Evolutionary conservation across 106 monocot species (phyloP), one percentile per base, ranked within the genome.

Genomic region (Chionographis japonica): DNA sequence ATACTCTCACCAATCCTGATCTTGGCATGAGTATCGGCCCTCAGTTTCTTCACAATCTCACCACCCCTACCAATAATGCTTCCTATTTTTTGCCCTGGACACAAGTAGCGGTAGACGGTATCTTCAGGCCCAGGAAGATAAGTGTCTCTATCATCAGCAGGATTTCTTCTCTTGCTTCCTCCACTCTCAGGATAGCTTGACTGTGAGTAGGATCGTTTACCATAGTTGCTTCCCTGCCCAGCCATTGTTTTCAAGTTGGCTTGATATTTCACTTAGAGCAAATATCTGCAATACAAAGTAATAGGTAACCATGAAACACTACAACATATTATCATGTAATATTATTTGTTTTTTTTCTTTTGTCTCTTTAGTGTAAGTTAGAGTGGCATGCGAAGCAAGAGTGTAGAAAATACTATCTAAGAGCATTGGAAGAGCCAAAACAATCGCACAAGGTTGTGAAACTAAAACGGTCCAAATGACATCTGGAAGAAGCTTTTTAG

Each of bases 41-140:
- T 89, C 61, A 97, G 66, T 65, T 97, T 89, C 66, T 97, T 97
- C 56, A 91, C 97, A 52, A 97, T 97, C 38, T 97, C 97, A 54
- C 97, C 97, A 63, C 97, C 97, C 50, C 92, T 89, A 5, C 97
- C 97, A 58, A 97, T 86, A 53, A 97, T 92, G 38, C 86, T 89
- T 55, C 97, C 97, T 62, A 97, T 92, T 72, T 92, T 92, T 60
- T 61, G 77, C 8, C 73, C 81, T 4, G 82, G 84, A 49, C 97
- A 97, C 42, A 97, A 73, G 68, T 87, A 97, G 51, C 97, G 81
- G 20, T 87, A 97, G 4, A 97, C 97, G 63, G 84, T 87, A 73
- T 97, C 97, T 18, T 97, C 97, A 59, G 92, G 76, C 3, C 83
- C 89, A 63, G 97, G 88, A 35, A 77, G 70, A 82, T 83, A 92